These are phyloP conservation scores for Lentinula edodes DNA, from an alignment of 768 basidiomycete species.

Conservation along the genomic window DNA sequence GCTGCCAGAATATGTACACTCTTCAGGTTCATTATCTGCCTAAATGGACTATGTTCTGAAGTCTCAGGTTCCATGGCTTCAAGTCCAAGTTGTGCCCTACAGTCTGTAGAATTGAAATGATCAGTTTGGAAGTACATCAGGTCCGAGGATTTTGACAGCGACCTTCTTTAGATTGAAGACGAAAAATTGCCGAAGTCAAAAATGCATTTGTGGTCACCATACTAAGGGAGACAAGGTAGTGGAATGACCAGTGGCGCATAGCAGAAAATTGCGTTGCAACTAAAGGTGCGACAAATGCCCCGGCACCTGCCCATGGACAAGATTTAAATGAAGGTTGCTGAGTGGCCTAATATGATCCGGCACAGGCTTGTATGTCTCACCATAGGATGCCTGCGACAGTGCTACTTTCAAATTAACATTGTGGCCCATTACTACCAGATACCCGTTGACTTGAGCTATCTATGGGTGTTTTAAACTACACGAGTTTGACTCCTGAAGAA, in stretches of 20 bases:
- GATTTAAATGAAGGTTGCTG: not conserved
- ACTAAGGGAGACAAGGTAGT: slow-evolving; percentile 67
- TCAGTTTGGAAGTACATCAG: not conserved
- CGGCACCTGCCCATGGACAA: slow-evolving; percentile 38
- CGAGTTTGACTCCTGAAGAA: not conserved
- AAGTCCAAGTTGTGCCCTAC: slow-evolving; percentile 1
- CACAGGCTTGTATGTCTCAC: slow-evolving; percentile 19
- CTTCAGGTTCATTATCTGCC: slow-evolving; percentile 27
- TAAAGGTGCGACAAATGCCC: slow-evolving; percentile 66
- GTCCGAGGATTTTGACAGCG: not conserved
- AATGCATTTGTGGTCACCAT: slow-evolving; percentile 54
- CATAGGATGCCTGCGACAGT: slow-evolving; percentile 60
- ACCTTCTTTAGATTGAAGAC: slow-evolving; percentile 70
- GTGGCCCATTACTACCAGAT: slow-evolving; percentile 53
- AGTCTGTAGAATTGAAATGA: not conserved
- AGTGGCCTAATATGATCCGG: not conserved
- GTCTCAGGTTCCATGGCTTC: not conserved
- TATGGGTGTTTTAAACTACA: slow-evolving; percentile 15
- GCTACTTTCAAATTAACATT: slow-evolving; percentile 64
- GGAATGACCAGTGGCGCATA: slow-evolving; percentile 64
- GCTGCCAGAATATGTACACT: slow-evolving; percentile 31
- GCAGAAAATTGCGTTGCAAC: slow-evolving; percentile 79
- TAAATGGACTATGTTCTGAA: slow-evolving; percentile 11
- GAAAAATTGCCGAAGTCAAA: slow-evolving; percentile 53
- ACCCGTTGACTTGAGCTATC: slow-evolving; percentile 73